Percentiles rank a stretch among this genome's conserved stretches.
phyloP scores from a whole-genome alignment of 2,329 filamentous ascomycete genomes.

The Aspergillus sp. region DNA sequence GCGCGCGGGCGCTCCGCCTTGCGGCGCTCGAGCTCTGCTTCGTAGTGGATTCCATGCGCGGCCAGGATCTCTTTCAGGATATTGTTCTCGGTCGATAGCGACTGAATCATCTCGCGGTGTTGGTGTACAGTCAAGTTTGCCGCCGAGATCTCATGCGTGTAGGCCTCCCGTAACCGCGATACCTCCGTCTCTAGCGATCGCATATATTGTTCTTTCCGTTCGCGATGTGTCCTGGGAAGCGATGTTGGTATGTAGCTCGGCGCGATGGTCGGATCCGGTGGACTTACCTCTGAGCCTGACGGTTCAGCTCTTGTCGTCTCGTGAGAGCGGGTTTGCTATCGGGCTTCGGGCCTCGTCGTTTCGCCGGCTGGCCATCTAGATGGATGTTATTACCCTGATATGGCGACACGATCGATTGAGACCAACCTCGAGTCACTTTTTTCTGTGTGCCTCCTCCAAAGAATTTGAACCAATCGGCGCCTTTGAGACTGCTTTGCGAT shows the following conservation, averaged over 20 bases:
- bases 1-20: slow-evolving; percentile 30
- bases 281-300: slow-evolving; percentile 84
- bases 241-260: slow-evolving; percentile 11
- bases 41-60: slow-evolving; percentile 59
- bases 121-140: slow-evolving; percentile 46
- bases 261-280: background rate
- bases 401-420: background rate
- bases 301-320: slow-evolving; percentile 86
- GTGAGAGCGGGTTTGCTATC: slow-evolving; percentile 94
- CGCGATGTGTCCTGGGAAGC: slow-evolving; percentile 78
- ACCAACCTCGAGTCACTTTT: slow-evolving; percentile 71
- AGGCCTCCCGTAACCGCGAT: slow-evolving; percentile 74
- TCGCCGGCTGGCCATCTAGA: slow-evolving; percentile 78
- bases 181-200: slow-evolving; percentile 91
- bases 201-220: slow-evolving; percentile 95
- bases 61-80: slow-evolving; percentile 65
- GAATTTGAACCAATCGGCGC: slow-evolving; percentile 50
- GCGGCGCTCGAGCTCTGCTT: slow-evolving; percentile 45
- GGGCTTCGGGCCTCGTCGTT: slow-evolving; percentile 90
- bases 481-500: slow-evolving; percentile 14
- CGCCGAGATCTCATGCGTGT: slow-evolving; percentile 67
- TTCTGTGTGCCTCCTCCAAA: slow-evolving; percentile 62
- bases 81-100: slow-evolving; percentile 75
- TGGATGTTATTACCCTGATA: slow-evolving; percentile 18
- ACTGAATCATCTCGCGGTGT: slow-evolving; percentile 73